Evolutionary conservation across 2,329 filamentous ascomycete genomes (phyloP).

Genomic region (Nannizziopsis arthrosporioides): DNA sequence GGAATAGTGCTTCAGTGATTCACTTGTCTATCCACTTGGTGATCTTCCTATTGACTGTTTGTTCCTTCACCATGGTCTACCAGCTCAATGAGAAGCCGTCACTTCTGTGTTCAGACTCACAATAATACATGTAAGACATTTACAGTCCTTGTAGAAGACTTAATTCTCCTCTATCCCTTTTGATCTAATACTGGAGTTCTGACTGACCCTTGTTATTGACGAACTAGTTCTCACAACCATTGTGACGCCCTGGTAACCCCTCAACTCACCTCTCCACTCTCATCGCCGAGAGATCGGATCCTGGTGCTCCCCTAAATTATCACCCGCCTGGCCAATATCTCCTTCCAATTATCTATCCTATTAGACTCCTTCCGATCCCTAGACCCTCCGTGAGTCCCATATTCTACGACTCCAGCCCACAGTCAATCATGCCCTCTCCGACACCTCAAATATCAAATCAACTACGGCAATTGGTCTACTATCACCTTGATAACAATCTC

Average conservation of each 20-base stretch:
- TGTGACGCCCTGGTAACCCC: constrained; percentile 1
- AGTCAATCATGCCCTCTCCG: constrained; percentile 41
- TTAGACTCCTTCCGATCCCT: too few relatives aligned
- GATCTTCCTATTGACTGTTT: not conserved
- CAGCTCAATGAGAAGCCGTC: not conserved
- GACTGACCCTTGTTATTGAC: not conserved
- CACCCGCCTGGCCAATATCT: not conserved
- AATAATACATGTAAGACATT: not conserved
- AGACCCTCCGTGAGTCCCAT: not conserved
- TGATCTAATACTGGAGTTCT: not conserved
- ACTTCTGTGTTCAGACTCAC: not conserved
- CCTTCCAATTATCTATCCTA: not conserved
- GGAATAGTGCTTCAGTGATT: not conserved
- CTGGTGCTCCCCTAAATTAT: constrained; percentile 12
- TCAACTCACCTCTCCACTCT: not conserved
- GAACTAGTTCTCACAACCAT: not conserved
- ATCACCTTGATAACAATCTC: constrained; percentile 78
- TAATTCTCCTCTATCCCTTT: not conserved
- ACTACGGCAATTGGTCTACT: constrained; percentile 55
- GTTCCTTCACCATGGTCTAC: constrained; percentile 1
- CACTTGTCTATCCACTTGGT: not conserved
- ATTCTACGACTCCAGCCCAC: not conserved
- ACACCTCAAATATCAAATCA: constrained; percentile 47
- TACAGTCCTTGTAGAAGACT: not conserved
- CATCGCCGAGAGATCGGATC: not conserved